phyloP scores from a whole-genome alignment of 495 filamentous ascomycete genomes.

The Articulospora tetracladia region DNA sequence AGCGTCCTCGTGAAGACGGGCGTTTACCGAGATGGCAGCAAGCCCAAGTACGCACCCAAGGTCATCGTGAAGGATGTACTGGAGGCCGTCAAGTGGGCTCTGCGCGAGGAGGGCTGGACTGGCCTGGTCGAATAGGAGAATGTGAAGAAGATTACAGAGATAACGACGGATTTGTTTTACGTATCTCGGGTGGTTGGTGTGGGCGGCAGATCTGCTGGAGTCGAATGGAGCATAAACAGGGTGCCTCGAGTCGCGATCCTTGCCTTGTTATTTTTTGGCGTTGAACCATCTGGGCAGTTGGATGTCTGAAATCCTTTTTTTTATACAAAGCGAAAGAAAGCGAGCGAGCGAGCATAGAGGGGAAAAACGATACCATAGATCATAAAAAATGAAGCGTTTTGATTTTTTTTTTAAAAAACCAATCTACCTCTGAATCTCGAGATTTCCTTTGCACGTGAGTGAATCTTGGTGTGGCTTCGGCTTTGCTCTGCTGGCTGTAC shows the following conservation, averaged over 20 bases:
- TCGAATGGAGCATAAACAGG: neutral
- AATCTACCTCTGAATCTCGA: too few species aligned
- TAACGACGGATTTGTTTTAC: neutral
- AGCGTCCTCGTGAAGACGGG: slow-evolving; percentile 83
- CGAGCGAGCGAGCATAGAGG: neutral
- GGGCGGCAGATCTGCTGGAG: neutral
- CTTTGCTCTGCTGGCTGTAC: too few species aligned
- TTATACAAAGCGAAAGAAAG: neutral
- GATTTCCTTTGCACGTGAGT: too few species aligned
- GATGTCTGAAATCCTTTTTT: neutral
- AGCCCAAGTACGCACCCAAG: slow-evolving; percentile 27
- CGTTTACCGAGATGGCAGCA: slow-evolving; percentile 52
- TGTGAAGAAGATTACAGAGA: neutral
- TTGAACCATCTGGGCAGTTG: neutral
- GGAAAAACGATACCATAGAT: neutral
- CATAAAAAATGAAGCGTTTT: neutral
- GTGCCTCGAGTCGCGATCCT: too few species aligned
- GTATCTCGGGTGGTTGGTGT: neutral
- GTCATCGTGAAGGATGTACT: slow-evolving; percentile 30
- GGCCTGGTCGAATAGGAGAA: neutral
- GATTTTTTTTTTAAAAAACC: too few species aligned
- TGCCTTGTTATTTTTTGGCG: neutral
- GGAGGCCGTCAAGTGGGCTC: slow-evolving; percentile 35
- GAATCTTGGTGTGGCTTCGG: too few species aligned
- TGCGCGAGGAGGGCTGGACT: slow-evolving; percentile 22